These are phyloP conservation scores for Ganoderma boninense DNA, from an alignment of 1,284 basidiomycete species.

Conservation along the genomic window DNA sequence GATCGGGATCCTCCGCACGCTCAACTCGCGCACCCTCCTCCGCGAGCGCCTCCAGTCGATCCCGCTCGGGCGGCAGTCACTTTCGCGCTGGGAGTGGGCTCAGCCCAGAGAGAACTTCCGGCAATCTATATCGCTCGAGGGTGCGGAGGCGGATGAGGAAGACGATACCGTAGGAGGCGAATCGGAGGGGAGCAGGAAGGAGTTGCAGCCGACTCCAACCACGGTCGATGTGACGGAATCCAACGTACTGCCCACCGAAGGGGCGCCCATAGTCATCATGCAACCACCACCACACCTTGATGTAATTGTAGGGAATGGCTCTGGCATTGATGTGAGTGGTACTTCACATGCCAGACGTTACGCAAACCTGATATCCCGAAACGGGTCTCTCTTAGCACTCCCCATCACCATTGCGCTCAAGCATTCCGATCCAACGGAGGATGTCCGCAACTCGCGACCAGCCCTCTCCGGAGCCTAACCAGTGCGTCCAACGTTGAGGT, in stretches of 20 bases:
- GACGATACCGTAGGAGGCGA: not conserved
- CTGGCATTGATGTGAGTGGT: not conserved
- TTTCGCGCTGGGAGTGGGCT: slow-evolving; percentile 44
- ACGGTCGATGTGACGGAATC: not conserved
- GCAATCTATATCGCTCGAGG: not conserved
- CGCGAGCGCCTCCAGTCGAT: slow-evolving; percentile 50
- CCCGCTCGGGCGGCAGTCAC: slow-evolving; percentile 48
- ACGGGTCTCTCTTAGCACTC: not conserved
- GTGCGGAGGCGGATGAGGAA: not conserved
- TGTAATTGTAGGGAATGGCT: not conserved
- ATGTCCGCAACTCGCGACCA: not conserved
- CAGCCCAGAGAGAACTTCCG: slow-evolving; percentile 13
- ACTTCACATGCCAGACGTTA: not conserved
- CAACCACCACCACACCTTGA: not conserved
- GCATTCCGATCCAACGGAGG: not conserved
- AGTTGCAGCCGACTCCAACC: not conserved
- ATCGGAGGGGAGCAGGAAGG: not conserved
- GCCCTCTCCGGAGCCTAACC: not conserved
- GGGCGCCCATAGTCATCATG: not conserved
- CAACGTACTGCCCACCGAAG: not conserved
- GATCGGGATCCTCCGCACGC: slow-evolving; percentile 54
- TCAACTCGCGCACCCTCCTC: slow-evolving; percentile 53
- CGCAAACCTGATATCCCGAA: not conserved
- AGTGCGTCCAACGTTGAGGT: not conserved
- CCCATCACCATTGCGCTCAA: not conserved